Evolutionary conservation across 768 basidiomycete genomes (phyloP).

Genomic region (Tulasnella sp.): DNA sequence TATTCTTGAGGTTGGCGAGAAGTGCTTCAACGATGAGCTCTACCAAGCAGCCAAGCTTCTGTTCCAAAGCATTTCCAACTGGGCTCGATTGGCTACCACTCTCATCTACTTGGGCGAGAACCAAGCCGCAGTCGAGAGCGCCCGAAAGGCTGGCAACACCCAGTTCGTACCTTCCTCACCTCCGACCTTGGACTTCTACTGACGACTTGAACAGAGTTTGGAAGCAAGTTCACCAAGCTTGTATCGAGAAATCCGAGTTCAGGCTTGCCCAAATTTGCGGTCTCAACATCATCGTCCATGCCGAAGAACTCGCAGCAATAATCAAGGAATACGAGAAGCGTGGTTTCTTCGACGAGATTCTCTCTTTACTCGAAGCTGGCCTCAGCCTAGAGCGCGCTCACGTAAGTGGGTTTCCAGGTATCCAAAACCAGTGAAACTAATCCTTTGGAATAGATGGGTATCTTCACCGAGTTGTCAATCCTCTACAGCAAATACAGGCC

Average conservation of each 20-base stretch:
- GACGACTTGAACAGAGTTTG: slow-evolving; percentile 63
- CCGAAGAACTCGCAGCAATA: slow-evolving; percentile 71
- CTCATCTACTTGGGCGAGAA: slow-evolving; percentile 98
- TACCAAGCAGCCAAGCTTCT: slow-evolving; percentile 96
- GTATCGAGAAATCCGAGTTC: slow-evolving; percentile 97
- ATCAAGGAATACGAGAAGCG: slow-evolving; percentile 82
- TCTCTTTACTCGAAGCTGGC: slow-evolving; percentile 87
- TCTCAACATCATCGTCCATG: slow-evolving; percentile 95
- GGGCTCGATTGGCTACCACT: slow-evolving; percentile 96
- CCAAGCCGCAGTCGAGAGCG: slow-evolving; percentile 96
- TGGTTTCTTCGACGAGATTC: slow-evolving; percentile 92
- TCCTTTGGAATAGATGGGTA: slow-evolving; percentile 64
- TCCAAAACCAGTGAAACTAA: slow-evolving; percentile 29
- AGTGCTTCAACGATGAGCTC: slow-evolving; percentile 96
- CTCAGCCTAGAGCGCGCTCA: slow-evolving; percentile 96
- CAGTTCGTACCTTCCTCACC: slow-evolving; percentile 54
- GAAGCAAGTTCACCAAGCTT: slow-evolving; percentile 99
- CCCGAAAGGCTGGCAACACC: slow-evolving; percentile 98
- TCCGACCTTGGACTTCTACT: slow-evolving; percentile 26
- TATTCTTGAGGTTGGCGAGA: slow-evolving; percentile 94
- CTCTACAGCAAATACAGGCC: slow-evolving; percentile 94
- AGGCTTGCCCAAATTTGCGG: slow-evolving; percentile 97
- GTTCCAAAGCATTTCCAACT: slow-evolving; percentile 96
- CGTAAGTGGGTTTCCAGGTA: slow-evolving; percentile 39
- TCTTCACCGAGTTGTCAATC: slow-evolving; percentile 92